phyloP scores from a whole-genome alignment of 805 yeast genomes.

The Barnettozyma sp. region DNA sequence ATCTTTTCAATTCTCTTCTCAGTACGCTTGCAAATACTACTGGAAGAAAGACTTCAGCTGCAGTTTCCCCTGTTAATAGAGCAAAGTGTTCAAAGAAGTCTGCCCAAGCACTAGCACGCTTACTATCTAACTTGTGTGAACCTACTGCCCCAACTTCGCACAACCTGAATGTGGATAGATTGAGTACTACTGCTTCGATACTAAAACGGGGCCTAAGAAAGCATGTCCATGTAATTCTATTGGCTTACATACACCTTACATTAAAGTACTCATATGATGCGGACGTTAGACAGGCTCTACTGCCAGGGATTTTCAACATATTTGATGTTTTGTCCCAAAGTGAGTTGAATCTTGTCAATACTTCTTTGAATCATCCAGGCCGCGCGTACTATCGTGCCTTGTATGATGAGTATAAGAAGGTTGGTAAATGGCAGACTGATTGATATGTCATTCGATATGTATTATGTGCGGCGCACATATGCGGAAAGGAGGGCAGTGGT shows the following conservation, averaged over 20 bases:
- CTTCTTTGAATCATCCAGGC: constrained; percentile 62
- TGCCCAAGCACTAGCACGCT: constrained; percentile 47
- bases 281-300: constrained; percentile 40
- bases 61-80: no score
- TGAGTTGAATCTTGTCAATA: constrained; percentile 57
- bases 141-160: constrained; percentile 38
- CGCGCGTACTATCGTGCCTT: constrained; percentile 59
- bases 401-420: constrained; percentile 64
- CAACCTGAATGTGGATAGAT: constrained; percentile 25
- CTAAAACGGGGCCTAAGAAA: constrained; percentile 58
- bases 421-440: constrained; percentile 63
- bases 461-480: no score
- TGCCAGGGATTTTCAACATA: constrained; percentile 51
- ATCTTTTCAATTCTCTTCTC: constrained; percentile 44
- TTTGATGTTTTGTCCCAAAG: constrained; percentile 63
- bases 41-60: constrained; percentile 9
- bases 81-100: constrained; percentile 27
- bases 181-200: constrained; percentile 49
- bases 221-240: constrained; percentile 51
- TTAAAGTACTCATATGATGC: constrained; percentile 43
- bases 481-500: no score
- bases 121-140: constrained; percentile 65
- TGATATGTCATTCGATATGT: constrained; percentile 1
- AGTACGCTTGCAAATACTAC: constrained; percentile 33
- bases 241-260: constrained; percentile 50